Conservation (phyloP, 2,329 filamentous ascomycete species). For the Trichoderma arundinaceum region DNA sequence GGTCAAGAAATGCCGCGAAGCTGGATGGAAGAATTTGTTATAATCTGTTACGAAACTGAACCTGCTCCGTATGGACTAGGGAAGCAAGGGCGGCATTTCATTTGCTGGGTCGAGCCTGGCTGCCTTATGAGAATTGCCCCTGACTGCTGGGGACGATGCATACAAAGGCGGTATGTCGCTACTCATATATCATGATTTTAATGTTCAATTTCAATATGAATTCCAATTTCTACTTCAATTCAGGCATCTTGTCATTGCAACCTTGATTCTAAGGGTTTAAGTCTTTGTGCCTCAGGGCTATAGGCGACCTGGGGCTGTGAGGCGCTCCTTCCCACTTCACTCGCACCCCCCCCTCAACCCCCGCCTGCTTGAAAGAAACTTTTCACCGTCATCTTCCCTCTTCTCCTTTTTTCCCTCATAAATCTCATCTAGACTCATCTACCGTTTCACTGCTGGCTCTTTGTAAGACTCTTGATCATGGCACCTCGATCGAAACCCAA, state of each 20-base stretch:
- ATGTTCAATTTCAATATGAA: background rate
- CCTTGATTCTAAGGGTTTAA: background rate
- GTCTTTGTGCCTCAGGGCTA: background rate
- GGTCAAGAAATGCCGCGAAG: slow-evolving; percentile 38
- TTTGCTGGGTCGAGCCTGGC: background rate
- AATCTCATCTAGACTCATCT: background rate
- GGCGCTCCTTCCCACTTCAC: slow-evolving; percentile 13
- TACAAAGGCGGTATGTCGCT: background rate
- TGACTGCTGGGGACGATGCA: background rate
- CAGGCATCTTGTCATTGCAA: background rate
- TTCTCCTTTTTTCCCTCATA: background rate
- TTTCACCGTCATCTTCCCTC: background rate
- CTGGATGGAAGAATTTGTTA: slow-evolving; percentile 37
- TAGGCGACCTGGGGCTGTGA: background rate
- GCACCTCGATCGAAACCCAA: slow-evolving; percentile 8
- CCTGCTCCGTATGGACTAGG: background rate
- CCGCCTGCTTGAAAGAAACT: background rate
- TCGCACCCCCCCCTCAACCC: background rate
- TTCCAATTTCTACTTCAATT: background rate
- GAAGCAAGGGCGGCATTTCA: background rate
- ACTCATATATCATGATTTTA: background rate
- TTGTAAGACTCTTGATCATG: background rate
- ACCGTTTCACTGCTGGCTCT: too few relatives aligned
- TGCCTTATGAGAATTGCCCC: background rate
- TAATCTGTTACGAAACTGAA: slow-evolving; percentile 25